Evolutionary conservation across 352 stramenopile genomes (phyloP), one percentile per base, ranked within the genome.

Genomic region (Phytophthora chlamydospora): DNA sequence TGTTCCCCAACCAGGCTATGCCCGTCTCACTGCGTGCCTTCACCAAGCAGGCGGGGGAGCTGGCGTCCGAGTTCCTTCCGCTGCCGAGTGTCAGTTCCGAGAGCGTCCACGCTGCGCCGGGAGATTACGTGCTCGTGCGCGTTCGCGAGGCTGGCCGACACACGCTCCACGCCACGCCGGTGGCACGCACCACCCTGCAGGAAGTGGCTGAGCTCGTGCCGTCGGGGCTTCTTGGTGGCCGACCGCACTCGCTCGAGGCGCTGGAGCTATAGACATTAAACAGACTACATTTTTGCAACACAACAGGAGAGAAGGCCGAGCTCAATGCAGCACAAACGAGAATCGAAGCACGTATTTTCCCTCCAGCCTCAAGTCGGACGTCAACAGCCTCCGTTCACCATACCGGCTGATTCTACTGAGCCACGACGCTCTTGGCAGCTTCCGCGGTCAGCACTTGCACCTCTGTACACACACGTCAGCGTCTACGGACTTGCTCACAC

Each of bases 121-220:
- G 86, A 9, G 88, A 96, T 73, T 95, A 96, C 64, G 85, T 92
- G 50, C 74, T 96, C 19, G 88, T 96, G 33, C 85, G 81, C 31
- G 73, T 96, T n/a, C 78, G 85, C 29, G 80, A 93, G 29, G 88
- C 88, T 34, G 85, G 85, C 3, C 88, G 85, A 29, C 83, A 93
- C 75, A 96, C 88, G 27, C 76, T 96, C 27, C 84, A 94, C 50
- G 85, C 85, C 48, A 94, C 84, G 52, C 82, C 88, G 7, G 66
- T 96, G 24, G 85, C 88, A 34, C 80, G 85, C 29, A 86, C 83
- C 31, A 93, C 80, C 40, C 77, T 96, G 24, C 62, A 76, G 48
- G 87, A 96, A 45, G 69, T 91, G 29, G 45, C 69, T 13, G 55
- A 70, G 31, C 31, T 83, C 17, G 82, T 93, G 36, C 82, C 83